These are phyloP conservation scores for Phytophthora parvispora DNA, from an alignment of 352 stramenopile genomes.

Conservation along the genomic window DNA sequence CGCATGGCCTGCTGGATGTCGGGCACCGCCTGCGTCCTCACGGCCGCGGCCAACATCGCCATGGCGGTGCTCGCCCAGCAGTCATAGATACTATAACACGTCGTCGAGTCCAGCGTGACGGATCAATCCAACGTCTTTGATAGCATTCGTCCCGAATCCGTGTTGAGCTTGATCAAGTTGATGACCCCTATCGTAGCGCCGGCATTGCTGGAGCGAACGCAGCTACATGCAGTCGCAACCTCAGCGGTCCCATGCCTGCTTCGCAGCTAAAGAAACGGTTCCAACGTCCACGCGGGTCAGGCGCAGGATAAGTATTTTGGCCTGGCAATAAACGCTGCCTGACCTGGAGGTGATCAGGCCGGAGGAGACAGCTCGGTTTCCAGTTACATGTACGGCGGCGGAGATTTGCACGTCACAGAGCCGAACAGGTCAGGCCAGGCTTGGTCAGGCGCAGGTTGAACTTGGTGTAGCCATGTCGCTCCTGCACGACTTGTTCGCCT, in stretches of 20 bases:
- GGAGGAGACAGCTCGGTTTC: background rate
- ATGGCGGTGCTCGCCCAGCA: slow-evolving; percentile 21
- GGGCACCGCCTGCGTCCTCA: slow-evolving; percentile 31
- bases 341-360: background rate
- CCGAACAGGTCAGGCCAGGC: background rate
- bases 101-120: background rate
- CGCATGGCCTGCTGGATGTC: slow-evolving; percentile 46
- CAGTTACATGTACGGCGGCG: background rate
- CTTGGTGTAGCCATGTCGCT: slow-evolving; percentile 12
- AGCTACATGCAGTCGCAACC: background rate
- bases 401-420: slow-evolving; percentile 14
- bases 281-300: background rate
- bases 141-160: too few relatives aligned
- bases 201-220: too few relatives aligned
- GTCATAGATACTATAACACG: background rate
- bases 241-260: too few relatives aligned
- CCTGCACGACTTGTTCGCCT: background rate
- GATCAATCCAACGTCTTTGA: slow-evolving; percentile 7
- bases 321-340: background rate
- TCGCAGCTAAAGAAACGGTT: slow-evolving; percentile 8
- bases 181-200: too few relatives aligned
- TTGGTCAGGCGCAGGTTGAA: slow-evolving; percentile 10
- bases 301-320: background rate
- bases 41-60: slow-evolving; percentile 22
- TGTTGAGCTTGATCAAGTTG: too few relatives aligned